phyloP scores from a whole-genome alignment of 2,329 filamentous ascomycete genomes.

The Beauveria asiatica region DNA sequence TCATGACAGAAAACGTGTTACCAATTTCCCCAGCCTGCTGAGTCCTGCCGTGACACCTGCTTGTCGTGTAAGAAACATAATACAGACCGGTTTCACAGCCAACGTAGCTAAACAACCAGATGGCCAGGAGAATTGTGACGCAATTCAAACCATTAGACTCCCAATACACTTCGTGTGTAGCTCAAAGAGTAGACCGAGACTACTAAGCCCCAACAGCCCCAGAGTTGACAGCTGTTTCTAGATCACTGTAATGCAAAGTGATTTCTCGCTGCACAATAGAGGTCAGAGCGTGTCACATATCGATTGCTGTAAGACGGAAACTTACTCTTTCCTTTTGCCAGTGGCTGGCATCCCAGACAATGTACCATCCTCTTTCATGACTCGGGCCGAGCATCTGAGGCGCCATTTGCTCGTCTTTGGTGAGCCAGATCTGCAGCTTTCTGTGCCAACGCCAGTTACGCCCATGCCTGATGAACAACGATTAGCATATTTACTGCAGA shows the following conservation, averaged over 20 bases:
- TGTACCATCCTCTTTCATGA: slow-evolving; percentile 57
- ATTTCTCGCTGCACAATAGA: slow-evolving; percentile 43
- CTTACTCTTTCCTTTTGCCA: slow-evolving; percentile 58
- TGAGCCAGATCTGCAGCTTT: slow-evolving; percentile 57
- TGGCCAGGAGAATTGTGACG: not conserved
- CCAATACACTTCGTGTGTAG: not conserved
- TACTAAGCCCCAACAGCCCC: slow-evolving; percentile 17
- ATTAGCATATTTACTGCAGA: not conserved
- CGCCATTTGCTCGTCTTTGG: slow-evolving; percentile 58
- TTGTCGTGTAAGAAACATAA: slow-evolving; percentile 4
- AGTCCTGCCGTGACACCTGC: not conserved
- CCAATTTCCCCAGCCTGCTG: not conserved
- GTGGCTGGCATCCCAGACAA: slow-evolving; percentile 54
- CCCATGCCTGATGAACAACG: slow-evolving; percentile 36
- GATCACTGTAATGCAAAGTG: slow-evolving; percentile 51
- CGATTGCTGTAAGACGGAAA: not conserved
- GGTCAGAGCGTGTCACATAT: slow-evolving; percentile 12
- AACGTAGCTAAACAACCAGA: not conserved
- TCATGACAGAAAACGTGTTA: not conserved
- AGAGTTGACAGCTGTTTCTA: slow-evolving; percentile 41
- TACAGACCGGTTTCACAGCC: slow-evolving; percentile 1
- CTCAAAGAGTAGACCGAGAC: not conserved
- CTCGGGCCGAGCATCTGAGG: slow-evolving; percentile 49
- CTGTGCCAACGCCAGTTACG: slow-evolving; percentile 64
- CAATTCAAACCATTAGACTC: not conserved